Evolutionary conservation across 345 rosid genomes (phyloP).

Genomic region (Pistacia integerrima): DNA sequence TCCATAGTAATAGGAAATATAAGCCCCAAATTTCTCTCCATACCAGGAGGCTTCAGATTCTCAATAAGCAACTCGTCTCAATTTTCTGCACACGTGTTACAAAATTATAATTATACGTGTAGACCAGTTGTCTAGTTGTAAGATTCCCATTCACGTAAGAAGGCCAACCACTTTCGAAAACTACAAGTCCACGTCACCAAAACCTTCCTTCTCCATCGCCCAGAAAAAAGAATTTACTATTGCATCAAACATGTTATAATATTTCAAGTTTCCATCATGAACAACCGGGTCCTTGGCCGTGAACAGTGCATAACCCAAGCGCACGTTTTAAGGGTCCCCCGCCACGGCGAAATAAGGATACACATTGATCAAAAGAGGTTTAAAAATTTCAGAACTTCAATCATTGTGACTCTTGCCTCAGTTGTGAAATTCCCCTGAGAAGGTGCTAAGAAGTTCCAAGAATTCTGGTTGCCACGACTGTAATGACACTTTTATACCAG

Average conservation of each 20-base stretch:
- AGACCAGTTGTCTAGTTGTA: no score
- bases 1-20: no score
- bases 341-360: constrained; percentile 23
- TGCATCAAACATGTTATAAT: constrained; percentile 27
- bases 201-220: neutral
- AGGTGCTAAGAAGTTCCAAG: constrained; percentile 19
- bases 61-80: no score
- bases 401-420: neutral
- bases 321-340: neutral
- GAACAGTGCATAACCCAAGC: constrained; percentile 24
- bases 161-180: no score
- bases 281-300: neutral
- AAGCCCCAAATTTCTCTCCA: no score
- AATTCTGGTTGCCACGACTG: neutral
- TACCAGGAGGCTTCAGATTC: no score
- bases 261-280: constrained; percentile 13
- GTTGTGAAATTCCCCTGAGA: constrained; percentile 12
- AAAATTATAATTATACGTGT: no score
- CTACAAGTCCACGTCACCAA: no score
- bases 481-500: neutral
- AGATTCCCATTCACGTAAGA: no score
- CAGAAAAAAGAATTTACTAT: neutral
- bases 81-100: no score
- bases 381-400: neutral
- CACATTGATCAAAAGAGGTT: constrained; percentile 24